A percentile compares a stretch with the other conserved stretches of the same genome.
Conservation (phyloP, 176 grass and related monocot species). For the Aegilops speltoides region DNA sequence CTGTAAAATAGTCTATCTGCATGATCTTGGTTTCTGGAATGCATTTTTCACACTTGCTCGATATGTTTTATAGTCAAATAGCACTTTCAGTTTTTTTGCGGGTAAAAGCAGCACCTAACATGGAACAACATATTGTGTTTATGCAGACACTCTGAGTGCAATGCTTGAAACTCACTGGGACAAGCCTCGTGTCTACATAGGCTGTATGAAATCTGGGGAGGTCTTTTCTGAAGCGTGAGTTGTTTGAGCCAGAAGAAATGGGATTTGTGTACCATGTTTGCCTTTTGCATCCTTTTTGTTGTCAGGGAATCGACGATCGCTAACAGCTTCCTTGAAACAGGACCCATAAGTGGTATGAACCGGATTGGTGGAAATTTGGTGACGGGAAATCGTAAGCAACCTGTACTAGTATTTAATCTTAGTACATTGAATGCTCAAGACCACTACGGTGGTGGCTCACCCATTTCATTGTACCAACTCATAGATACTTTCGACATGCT, state of each 20-base stretch:
- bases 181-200: slow-evolving; percentile 85
- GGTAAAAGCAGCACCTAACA: neutral
- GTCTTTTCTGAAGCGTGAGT: slow-evolving; percentile 98
- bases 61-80: slow-evolving; percentile 20
- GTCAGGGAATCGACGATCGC: slow-evolving; percentile 20
- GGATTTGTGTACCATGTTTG: slow-evolving; percentile 16
- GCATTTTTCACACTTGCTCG: slow-evolving; percentile 1
- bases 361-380: slow-evolving; percentile 99
- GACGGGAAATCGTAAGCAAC: slow-evolving; percentile 93
- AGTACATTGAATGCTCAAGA: slow-evolving; percentile 22
- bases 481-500: slow-evolving; percentile 94
- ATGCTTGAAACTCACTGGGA: slow-evolving; percentile 83
- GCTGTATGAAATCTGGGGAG: slow-evolving; percentile 99
- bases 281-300: slow-evolving; percentile 15
- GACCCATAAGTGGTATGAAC: slow-evolving; percentile 96
- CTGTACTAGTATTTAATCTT: slow-evolving; percentile 15
- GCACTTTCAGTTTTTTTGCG: neutral
- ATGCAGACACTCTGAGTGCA: slow-evolving; percentile 83
- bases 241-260: slow-evolving; percentile 23
- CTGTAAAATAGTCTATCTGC: slow-evolving; percentile 20
- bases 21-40: neutral
- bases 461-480: slow-evolving; percentile 31
- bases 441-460: slow-evolving; percentile 25
- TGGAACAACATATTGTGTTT: slow-evolving; percentile 27
- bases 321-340: slow-evolving; percentile 41